These are phyloP conservation scores for Apiospora rasikravindrae DNA, from an alignment of 2,329 filamentous ascomycete genomes.

Conservation along the genomic window DNA sequence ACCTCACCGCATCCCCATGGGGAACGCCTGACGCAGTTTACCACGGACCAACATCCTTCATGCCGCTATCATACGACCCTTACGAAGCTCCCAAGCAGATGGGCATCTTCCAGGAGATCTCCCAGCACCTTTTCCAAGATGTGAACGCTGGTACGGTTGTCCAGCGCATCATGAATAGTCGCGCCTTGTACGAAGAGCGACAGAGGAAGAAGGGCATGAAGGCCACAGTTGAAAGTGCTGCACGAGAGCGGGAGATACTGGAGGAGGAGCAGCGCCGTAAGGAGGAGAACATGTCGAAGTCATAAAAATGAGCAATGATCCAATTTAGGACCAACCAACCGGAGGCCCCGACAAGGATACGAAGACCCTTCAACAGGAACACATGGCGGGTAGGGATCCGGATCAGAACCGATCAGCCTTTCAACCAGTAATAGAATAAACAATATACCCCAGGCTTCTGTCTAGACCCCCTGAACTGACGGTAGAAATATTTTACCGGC, in stretches of 20 bases:
- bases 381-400: background rate
- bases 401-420: conserved; percentile 1
- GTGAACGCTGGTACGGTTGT: conserved; percentile 96
- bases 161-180: conserved; percentile 83
- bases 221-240: conserved; percentile 73
- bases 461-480: background rate
- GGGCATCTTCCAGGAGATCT: conserved; percentile 83
- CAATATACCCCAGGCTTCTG: conserved; percentile 7
- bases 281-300: conserved; percentile 43
- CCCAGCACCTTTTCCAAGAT: conserved; percentile 77
- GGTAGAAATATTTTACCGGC: background rate
- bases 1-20: conserved; percentile 76
- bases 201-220: conserved; percentile 92
- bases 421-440: conserved; percentile 13
- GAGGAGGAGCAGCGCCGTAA: conserved; percentile 62
- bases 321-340: background rate
- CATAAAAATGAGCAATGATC: background rate
- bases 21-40: conserved; percentile 82
- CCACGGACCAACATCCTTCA: conserved; percentile 94
- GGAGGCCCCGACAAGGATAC: background rate
- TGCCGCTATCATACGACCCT: conserved; percentile 78
- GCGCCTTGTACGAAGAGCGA: conserved; percentile 87
- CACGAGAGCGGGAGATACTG: conserved; percentile 64
- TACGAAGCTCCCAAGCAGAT: conserved; percentile 82
- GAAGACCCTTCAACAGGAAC: conserved; percentile 8